Conservation (phyloP, 2,329 filamentous ascomycete genomes). For the Aspergillus aculeatinus region DNA sequence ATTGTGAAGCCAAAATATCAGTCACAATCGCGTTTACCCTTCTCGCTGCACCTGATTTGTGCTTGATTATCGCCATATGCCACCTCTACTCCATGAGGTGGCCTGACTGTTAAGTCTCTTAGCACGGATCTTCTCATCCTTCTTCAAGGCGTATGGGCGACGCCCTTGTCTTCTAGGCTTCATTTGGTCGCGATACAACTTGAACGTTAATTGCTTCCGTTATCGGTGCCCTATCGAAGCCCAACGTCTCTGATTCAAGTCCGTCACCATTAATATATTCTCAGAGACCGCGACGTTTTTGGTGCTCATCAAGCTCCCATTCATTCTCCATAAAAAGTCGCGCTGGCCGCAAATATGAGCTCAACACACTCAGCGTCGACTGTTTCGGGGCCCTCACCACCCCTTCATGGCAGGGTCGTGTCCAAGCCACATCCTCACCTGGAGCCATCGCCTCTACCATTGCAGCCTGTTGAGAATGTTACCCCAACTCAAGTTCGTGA, state of each 20-base stretch:
- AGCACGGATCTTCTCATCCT: background rate
- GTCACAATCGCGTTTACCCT: background rate
- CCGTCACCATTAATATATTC: background rate
- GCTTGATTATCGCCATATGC: background rate
- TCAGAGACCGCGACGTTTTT: constrained; percentile 5
- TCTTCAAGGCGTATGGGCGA: background rate
- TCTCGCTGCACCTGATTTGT: background rate
- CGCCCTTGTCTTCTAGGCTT: background rate
- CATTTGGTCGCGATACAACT: background rate
- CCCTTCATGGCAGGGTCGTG: constrained; percentile 34
- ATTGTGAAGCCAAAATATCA: background rate
- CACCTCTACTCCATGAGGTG: background rate
- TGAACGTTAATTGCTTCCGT: background rate
- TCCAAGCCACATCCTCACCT: constrained; percentile 42
- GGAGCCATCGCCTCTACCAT: constrained; percentile 54
- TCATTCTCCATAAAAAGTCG: background rate
- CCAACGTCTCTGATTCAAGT: background rate
- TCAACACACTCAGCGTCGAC: constrained; percentile 46
- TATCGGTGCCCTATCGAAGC: background rate
- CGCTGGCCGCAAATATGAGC: constrained; percentile 32
- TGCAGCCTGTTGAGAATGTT: constrained; percentile 42
- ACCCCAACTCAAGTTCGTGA: constrained; percentile 60
- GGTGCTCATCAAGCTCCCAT: background rate
- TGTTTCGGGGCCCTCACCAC: constrained; percentile 56
- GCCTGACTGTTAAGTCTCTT: background rate